Base-by-base conservation (phyloP, 2,329 filamentous ascomycete genomes). In the Apiospora hydei region DNA sequence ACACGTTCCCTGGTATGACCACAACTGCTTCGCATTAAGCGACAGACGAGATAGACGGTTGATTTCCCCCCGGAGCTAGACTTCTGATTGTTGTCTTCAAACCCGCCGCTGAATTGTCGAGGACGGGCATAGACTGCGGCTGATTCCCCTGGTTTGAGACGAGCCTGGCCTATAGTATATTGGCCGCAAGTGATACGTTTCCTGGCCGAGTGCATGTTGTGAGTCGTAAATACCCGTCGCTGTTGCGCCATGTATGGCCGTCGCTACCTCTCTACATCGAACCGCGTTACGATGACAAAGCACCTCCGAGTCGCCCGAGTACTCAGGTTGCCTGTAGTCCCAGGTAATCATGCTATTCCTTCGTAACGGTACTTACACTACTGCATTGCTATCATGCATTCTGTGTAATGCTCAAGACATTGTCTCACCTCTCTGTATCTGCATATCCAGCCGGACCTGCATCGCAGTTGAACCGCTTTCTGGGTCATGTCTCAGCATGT, bases 51-150 rank as follows among this genome's bases (percentile, higher is more conserved):
- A 64, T 41, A 61, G 53, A 61, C 16, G 53, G 53, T 61, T 61
- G 53, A 61, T 61, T 38, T 7, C 49, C 51, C 53, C 57, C 18
- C n/a, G 57, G 57, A n/a, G 57, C n/a, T 64, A 24, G 57, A 64
- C 57, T 41, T 38, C n/a, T 41, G 57, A 64, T n/a, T 64, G 30
- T 21, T n/a, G 30, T 38, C 30, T 64, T 64, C 34, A 38, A 30
- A 61, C 34, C 30, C 38, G 53, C 30, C 18, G 53, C 30, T 61
- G 53, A 38, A 38, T 38, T 38, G 53, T 38, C 30, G 53, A 61
- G 53, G 53, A n/a, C 53, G 18, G 53, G 53, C 53, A 34, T 57
- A 30, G 51, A 34, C 51, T 57, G 49, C n/a, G 51, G 26, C 14
- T 57, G 51, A 57, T 26, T 13, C 49, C 11, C n/a, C 51, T 6